phyloP scores from a whole-genome alignment of 768 basidiomycete genomes.

The Mycena rebaudengoi region DNA sequence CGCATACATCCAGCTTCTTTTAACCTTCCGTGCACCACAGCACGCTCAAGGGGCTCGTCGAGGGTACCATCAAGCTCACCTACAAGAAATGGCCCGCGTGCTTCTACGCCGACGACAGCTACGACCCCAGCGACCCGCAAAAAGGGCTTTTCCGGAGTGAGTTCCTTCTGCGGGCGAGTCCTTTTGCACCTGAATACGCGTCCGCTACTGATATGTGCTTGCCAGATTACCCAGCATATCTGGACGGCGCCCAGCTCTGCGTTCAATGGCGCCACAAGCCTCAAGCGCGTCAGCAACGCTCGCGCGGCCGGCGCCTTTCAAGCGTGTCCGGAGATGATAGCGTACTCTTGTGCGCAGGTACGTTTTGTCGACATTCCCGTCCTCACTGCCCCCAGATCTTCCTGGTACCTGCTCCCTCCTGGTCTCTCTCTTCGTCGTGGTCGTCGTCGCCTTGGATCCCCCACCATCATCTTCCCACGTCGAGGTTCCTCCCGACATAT shows the following conservation, averaged over 20 bases:
- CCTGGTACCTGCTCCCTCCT: no score
- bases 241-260: background rate
- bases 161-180: background rate
- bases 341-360: background rate
- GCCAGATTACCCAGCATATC: background rate
- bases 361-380: background rate
- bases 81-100: background rate
- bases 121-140: background rate
- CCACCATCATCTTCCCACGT: no score
- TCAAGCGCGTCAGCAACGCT: background rate
- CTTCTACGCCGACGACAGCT: background rate
- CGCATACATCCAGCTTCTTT: no score
- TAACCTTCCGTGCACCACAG: background rate
- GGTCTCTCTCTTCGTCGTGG: no score
- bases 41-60: background rate
- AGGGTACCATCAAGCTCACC: background rate
- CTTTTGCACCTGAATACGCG: background rate
- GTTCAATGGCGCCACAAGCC: background rate
- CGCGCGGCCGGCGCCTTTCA: background rate
- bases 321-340: background rate
- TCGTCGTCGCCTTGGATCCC: no score
- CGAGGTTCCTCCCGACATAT: background rate
- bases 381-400: no score
- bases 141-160: background rate
- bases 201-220: background rate